Percentiles rank a stretch among this genome's conserved stretches.
These are phyloP conservation scores for Pseudogymnoascus sp. DNA, from an alignment of 2,329 filamentous ascomycete genomes.

Conservation along the genomic window DNA sequence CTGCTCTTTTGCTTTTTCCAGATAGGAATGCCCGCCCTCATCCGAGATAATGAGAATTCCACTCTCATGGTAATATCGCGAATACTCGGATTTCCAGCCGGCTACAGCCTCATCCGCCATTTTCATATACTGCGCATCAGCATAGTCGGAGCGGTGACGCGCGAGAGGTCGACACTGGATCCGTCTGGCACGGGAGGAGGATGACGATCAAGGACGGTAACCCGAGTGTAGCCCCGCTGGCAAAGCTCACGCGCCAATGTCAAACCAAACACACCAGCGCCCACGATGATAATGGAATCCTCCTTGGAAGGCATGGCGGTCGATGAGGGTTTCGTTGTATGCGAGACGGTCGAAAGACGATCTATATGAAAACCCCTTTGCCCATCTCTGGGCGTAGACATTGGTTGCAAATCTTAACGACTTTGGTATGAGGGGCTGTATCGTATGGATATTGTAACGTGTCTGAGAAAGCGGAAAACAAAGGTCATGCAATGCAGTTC, in stretches of 20 bases:
- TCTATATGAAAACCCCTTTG: neutral
- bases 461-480: too few species aligned
- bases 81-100: conserved; percentile 6
- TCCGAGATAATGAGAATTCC: neutral
- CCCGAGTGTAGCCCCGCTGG: conserved; percentile 46
- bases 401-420: neutral
- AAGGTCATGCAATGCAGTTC: too few species aligned
- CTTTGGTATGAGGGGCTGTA: neutral
- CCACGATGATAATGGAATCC: conserved; percentile 54
- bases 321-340: neutral
- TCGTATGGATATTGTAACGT: too few species aligned
- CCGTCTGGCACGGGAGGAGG: conserved; percentile 53
- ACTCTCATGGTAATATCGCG: neutral
- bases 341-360: neutral
- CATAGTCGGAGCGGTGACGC: conserved; percentile 72
- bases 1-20: neutral
- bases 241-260: conserved; percentile 66
- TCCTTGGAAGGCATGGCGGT: neutral
- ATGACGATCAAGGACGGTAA: conserved; percentile 55
- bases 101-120: neutral
- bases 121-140: conserved; percentile 43
- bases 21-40: neutral
- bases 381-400: neutral
- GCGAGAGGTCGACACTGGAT: conserved; percentile 56
- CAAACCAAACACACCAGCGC: conserved; percentile 52